Percentiles rank a stretch among this genome's conserved stretches.
Evolutionary conservation across 768 basidiomycete species (phyloP).

Genomic region (Gymnopilus dilepis): DNA sequence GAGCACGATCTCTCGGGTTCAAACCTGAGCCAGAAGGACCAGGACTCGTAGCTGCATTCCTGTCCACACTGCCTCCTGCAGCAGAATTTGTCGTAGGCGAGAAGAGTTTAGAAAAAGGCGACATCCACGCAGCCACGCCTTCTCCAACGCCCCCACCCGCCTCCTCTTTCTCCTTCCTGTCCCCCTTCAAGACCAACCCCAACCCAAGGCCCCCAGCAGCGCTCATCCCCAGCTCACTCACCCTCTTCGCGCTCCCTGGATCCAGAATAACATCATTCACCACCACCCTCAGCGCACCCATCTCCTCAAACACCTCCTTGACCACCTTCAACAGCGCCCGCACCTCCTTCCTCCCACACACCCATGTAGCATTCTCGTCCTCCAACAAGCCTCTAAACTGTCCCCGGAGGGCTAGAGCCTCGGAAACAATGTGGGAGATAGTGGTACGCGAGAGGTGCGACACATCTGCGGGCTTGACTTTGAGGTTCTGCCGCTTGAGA

Average conservation of each 20-base stretch:
- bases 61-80: conserved; percentile 13
- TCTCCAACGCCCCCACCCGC: conserved; percentile 35
- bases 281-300: conserved; percentile 79
- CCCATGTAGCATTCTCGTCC: conserved; percentile 67
- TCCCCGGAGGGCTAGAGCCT: conserved; percentile 68
- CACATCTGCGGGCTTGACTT: conserved; percentile 82
- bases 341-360: conserved; percentile 80
- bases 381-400: conserved; percentile 79
- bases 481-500: conserved; percentile 87
- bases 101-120: conserved; percentile 85
- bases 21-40: background rate
- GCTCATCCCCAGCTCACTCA: conserved; percentile 75
- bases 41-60: conserved; percentile 26
- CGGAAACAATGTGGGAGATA: conserved; percentile 72
- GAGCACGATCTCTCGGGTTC: conserved; percentile 20
- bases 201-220: conserved; percentile 58
- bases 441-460: conserved; percentile 86
- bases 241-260: conserved; percentile 70
- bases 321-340: conserved; percentile 82
- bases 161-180: conserved; percentile 41
- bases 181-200: conserved; percentile 45
- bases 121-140: conserved; percentile 72
- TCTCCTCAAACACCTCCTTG: conserved; percentile 82
- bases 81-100: conserved; percentile 32
- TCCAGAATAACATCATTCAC: conserved; percentile 93